Conservation (phyloP, 139 green algal species). For the Yamagishiella unicocca region DNA sequence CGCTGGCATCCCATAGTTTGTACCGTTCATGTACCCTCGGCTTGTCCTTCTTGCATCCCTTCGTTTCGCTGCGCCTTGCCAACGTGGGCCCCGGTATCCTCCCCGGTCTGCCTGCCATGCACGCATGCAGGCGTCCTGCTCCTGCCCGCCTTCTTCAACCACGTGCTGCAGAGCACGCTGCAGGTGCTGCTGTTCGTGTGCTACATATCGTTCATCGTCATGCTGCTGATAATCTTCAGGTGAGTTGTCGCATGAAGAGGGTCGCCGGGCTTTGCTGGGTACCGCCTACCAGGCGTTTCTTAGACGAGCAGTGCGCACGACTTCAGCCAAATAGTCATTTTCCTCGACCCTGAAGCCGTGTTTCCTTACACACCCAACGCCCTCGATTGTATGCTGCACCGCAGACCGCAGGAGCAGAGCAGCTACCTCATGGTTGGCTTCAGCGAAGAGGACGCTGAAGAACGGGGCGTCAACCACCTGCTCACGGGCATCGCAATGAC, state of each 20-base stretch:
- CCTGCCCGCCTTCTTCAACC: conserved; percentile 32
- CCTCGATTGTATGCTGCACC: not conserved
- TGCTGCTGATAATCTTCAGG: conserved; percentile 44
- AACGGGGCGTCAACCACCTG: conserved; percentile 21
- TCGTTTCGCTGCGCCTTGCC: too few relatives aligned
- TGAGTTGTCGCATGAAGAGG: not conserved
- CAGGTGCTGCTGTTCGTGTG: conserved; percentile 30
- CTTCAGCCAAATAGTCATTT: too few relatives aligned
- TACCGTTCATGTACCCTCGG: too few relatives aligned
- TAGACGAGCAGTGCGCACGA: too few relatives aligned
- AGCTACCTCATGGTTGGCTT: conserved; percentile 50
- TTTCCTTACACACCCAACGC: too few relatives aligned
- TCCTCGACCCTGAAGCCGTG: too few relatives aligned
- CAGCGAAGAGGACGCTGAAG: conserved; percentile 49
- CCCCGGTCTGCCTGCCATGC: too few relatives aligned
- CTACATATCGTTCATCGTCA: conserved; percentile 1
- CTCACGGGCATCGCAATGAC: conserved; percentile 35
- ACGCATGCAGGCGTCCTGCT: conserved; percentile 35
- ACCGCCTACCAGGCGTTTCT: too few relatives aligned
- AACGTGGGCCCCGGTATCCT: too few relatives aligned
- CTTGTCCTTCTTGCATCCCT: too few relatives aligned
- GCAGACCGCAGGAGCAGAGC: conserved; percentile 35
- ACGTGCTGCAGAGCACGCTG: conserved; percentile 35
- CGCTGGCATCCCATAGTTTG: too few relatives aligned
- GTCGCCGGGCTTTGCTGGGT: too few relatives aligned